Evolutionary conservation across 331 rosid species (phyloP).

Genomic region (Cucumis variabilis): DNA sequence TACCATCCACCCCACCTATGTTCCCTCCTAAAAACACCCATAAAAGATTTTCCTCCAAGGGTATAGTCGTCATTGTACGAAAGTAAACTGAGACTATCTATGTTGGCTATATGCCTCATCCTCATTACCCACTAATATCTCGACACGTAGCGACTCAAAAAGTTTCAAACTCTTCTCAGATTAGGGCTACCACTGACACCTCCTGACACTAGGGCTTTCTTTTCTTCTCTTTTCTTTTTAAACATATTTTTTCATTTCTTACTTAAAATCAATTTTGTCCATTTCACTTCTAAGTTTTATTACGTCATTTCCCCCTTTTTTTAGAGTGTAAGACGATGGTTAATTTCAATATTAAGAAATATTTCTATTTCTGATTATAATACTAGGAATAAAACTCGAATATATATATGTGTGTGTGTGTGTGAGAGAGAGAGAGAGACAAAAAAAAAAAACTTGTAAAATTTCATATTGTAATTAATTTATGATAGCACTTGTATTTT

Average conservation of each 20-base stretch:
- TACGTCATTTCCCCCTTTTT: neutral
- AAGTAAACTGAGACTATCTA: neutral
- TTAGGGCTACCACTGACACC: too few species aligned
- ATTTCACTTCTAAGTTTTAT: neutral
- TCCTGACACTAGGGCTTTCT: neutral
- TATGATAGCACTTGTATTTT: too few species aligned
- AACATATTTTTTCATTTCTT: neutral
- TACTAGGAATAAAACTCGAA: neutral
- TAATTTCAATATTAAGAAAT: neutral
- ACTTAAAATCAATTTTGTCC: neutral
- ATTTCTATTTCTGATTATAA: constrained; percentile 7
- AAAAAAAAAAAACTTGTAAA: neutral
- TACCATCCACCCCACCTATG: neutral
- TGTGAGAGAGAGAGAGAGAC: neutral
- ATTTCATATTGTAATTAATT: too few species aligned
- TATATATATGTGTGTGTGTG: neutral
- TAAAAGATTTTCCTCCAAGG: neutral
- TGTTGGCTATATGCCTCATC: neutral
- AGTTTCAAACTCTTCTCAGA: neutral
- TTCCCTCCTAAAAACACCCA: neutral
- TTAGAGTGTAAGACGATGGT: neutral
- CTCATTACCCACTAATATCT: neutral
- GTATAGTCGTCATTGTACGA: neutral
- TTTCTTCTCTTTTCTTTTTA: neutral
- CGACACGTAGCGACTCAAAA: constrained; percentile 14